Evolutionary conservation across 1,284 basidiomycete genomes (phyloP).

Genomic region (Cutaneotrichosporon spelunceum): DNA sequence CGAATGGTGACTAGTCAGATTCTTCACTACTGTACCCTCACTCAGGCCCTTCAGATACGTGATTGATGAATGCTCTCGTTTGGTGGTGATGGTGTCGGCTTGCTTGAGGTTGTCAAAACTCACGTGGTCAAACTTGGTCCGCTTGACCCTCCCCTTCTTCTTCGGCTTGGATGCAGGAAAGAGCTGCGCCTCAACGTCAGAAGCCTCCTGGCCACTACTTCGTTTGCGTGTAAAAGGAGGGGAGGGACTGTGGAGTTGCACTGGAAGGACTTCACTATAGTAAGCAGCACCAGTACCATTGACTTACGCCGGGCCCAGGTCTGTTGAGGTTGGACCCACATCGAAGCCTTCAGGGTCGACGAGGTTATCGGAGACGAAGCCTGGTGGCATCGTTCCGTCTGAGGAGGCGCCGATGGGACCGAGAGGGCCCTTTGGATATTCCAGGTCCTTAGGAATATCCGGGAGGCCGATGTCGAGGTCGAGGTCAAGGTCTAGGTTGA

Average conservation of each 20-base stretch:
- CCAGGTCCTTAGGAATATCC: no score
- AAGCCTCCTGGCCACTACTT: background rate
- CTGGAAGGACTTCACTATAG: background rate
- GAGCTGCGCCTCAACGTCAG: constrained; percentile 1
- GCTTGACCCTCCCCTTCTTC: background rate
- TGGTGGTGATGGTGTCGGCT: background rate
- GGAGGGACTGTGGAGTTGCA: background rate
- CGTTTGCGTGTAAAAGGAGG: background rate
- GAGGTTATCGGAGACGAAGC: background rate
- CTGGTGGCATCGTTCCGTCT: background rate
- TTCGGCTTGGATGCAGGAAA: background rate
- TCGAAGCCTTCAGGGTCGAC: background rate
- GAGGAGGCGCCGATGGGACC: background rate
- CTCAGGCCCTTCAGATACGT: no score
- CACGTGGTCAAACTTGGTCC: background rate
- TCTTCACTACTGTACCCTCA: no score
- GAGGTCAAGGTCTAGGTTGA: background rate
- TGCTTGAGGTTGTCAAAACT: background rate
- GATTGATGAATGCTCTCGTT: no score
- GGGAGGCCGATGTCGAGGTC: background rate
- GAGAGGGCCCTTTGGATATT: no score
- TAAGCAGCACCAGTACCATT: background rate
- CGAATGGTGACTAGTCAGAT: no score
- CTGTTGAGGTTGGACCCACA: background rate
- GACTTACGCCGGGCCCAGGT: background rate